These are phyloP conservation scores for Pelargonium cotyledonis DNA, from an alignment of 441 rosid species.

Conservation along the genomic window DNA sequence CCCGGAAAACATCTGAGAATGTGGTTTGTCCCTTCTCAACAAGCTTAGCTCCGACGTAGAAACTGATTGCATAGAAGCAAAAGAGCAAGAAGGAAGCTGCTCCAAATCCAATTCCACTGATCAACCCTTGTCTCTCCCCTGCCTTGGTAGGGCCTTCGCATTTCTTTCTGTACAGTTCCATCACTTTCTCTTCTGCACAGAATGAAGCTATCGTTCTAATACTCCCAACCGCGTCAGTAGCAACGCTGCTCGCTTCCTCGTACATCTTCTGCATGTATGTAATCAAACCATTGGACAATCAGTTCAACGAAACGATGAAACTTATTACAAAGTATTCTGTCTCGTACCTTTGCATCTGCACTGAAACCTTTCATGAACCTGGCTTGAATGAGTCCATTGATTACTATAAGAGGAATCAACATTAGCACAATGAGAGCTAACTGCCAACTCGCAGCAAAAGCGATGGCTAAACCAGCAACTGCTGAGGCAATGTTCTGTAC, in stretches of 20 bases:
- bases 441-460: conserved; percentile 58
- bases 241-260: conserved; percentile 81
- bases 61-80: conserved; percentile 47
- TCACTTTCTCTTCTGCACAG: conserved; percentile 74
- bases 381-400: conserved; percentile 42
- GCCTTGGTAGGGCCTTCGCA: conserved; percentile 57
- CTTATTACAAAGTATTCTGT: neutral
- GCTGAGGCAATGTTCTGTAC: conserved; percentile 49
- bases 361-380: conserved; percentile 54
- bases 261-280: conserved; percentile 47
- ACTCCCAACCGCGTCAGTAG: conserved; percentile 72
- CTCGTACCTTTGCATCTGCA: conserved; percentile 57
- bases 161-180: conserved; percentile 54
- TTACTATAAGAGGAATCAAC: conserved; percentile 38
- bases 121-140: conserved; percentile 56
- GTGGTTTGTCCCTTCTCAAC: conserved; percentile 45
- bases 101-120: conserved; percentile 66
- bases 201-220: conserved; percentile 86
- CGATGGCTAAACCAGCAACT: conserved; percentile 44
- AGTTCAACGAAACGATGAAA: neutral
- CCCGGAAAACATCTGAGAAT: conserved; percentile 58
- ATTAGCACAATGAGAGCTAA: conserved; percentile 42
- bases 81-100: conserved; percentile 50
- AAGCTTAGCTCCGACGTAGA: conserved; percentile 69
- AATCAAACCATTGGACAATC: neutral